These are phyloP conservation scores for Lactarius sanguifluus DNA, from an alignment of 768 basidiomycete species.

Conservation along the genomic window DNA sequence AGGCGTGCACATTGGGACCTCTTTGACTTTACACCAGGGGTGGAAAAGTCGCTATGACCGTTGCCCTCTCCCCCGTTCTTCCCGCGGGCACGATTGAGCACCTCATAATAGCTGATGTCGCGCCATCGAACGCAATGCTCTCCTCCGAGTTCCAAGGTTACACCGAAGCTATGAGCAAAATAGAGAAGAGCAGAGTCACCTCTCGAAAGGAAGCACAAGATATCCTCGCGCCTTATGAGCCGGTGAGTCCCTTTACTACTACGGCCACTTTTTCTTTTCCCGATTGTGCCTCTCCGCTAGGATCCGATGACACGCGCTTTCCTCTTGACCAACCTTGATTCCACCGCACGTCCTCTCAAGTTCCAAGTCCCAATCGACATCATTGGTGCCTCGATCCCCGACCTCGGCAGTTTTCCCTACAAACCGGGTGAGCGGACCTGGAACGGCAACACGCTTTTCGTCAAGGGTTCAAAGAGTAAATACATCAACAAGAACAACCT, in stretches of 20 bases:
- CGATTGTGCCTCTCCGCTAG: conserved; percentile 41
- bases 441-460: conserved; percentile 63
- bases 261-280: not conserved
- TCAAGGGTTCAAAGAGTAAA: conserved; percentile 80
- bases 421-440: conserved; percentile 51
- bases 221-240: conserved; percentile 60
- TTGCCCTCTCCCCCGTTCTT: conserved; percentile 53
- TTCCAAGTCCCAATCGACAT: conserved; percentile 77
- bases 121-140: conserved; percentile 58
- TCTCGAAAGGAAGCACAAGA: conserved; percentile 70
- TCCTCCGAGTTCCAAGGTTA: conserved; percentile 68
- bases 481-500: conserved; percentile 77
- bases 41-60: conserved; percentile 77
- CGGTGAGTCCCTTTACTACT: conserved; percentile 41
- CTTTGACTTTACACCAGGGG: conserved; percentile 53
- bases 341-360: conserved; percentile 43
- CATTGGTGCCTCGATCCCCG: conserved; percentile 56
- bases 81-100: conserved; percentile 46
- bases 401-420: conserved; percentile 82
- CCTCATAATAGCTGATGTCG: conserved; percentile 80
- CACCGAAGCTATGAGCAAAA: conserved; percentile 67
- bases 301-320: conserved; percentile 75
- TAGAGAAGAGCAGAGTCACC: conserved; percentile 57
- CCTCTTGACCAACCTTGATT: conserved; percentile 77
- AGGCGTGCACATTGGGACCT: not conserved